Base-by-base conservation (phyloP, 768 basidiomycete species). In the Floccularia luteovirens region DNA sequence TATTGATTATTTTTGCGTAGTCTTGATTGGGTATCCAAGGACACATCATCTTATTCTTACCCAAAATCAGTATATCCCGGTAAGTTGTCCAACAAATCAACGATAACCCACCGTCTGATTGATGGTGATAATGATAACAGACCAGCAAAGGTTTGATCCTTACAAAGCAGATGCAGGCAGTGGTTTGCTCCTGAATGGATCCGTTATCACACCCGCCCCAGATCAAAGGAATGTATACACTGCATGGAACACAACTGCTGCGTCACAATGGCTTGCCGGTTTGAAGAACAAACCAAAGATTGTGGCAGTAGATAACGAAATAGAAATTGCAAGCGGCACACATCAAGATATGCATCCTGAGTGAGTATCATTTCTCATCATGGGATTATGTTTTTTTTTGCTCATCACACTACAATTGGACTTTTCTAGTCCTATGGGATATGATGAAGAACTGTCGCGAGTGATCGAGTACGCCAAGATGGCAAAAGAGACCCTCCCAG, bases 261-360 rank as follows among this genome's bases (percentile, higher is more conserved):
- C 66, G 0, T 58, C 57, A 37, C 49, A 56, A 20, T 75, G 72
- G 74, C 62, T 76, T 4, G 49, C 58, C 7, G 65, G 63, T 4
- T 51, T 76, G 27, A 51, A 50, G 31, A 66, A 74, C 59, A 74
- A 73, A 49, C 74, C 74, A 1, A 57, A 53, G 3, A 57, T 74
- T 32, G 62, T 74, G 11, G 58, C 69, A 4, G 61, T 76, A 41
- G 74, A 76, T 50, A 76, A 76, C 49, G 74, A 76, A 52, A 75
- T 76, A 12, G 74, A 76, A 50, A 76, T 76, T 39, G 69, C 74
- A 11, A 56, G 57, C 37, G 68, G 49, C 44, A 76, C 74, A 13
- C 74, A 76, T 48, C 69, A 71, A 51, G 74, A 76, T 45, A 76
- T 76, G 72, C 74, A 76, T 48, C 72, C 74, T 1, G 46, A 44